Percentiles rank a stretch among this genome's conserved stretches.
phyloP scores from a whole-genome alignment of 495 filamentous ascomycete genomes.

The Penicillium herquei region DNA sequence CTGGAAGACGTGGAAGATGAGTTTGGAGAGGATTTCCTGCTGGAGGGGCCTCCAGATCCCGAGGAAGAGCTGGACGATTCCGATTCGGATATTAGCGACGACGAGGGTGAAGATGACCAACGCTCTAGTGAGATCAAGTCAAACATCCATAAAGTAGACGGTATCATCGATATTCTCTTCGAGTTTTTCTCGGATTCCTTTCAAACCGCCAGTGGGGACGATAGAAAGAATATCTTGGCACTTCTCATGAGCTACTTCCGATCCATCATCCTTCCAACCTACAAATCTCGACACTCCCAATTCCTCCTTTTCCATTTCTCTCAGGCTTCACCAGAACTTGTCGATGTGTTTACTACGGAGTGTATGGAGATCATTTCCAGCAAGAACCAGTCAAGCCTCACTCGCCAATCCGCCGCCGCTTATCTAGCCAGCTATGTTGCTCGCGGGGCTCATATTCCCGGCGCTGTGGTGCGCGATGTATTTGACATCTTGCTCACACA shows the following conservation, averaged over 20 bases:
- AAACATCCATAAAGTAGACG: conserved; percentile 88
- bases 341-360: conserved; percentile 76
- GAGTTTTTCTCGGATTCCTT: conserved; percentile 74
- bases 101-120: conserved; percentile 46
- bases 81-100: conserved; percentile 48
- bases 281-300: conserved; percentile 81
- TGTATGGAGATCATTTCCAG: conserved; percentile 70
- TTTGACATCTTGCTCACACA: conserved; percentile 73
- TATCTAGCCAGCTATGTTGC: conserved; percentile 94
- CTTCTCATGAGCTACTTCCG: conserved; percentile 79
- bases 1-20: conserved; percentile 82
- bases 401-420: conserved; percentile 81
- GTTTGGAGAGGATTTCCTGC: conserved; percentile 52
- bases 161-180: conserved; percentile 88
- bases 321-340: conserved; percentile 68
- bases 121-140: conserved; percentile 63
- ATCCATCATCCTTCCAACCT: conserved; percentile 82
- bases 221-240: conserved; percentile 57
- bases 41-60: conserved; percentile 37
- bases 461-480: conserved; percentile 71
- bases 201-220: conserved; percentile 43
- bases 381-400: conserved; percentile 58
- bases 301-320: conserved; percentile 94
- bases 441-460: conserved; percentile 73
- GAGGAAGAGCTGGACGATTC: conserved; percentile 57